Conservation (phyloP, 768 basidiomycete species). For the Boletales sp. region DNA sequence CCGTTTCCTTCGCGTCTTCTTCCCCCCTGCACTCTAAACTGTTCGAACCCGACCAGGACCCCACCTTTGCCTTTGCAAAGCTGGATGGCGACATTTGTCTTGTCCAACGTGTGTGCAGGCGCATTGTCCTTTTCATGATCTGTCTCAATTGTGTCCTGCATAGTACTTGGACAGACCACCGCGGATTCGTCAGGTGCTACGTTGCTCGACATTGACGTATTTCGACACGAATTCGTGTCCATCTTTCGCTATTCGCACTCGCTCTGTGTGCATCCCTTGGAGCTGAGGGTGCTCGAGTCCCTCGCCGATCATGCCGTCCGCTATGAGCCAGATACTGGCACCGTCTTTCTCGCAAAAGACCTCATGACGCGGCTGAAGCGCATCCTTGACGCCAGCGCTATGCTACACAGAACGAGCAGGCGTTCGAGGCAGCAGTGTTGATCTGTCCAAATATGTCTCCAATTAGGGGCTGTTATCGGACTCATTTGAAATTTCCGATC, state of each 20-base stretch:
- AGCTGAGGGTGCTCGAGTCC: conserved; percentile 47
- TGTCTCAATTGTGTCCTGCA: not conserved
- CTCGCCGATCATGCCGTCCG: conserved; percentile 46
- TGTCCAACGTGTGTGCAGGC: conserved; percentile 22
- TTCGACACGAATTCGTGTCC: conserved; percentile 55
- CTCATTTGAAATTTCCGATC: not conserved
- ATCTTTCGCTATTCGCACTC: conserved; percentile 60
- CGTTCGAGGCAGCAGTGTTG: conserved; percentile 10
- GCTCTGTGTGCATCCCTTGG: conserved; percentile 31
- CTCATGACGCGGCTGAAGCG: conserved; percentile 26
- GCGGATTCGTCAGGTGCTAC: conserved; percentile 11
- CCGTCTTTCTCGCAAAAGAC: conserved; percentile 55
- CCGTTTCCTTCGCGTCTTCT: conserved; percentile 23
- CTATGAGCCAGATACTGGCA: conserved; percentile 58
- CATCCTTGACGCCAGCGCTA: conserved; percentile 25
- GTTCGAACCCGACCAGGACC: conserved; percentile 5
- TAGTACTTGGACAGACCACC: conserved; percentile 17
- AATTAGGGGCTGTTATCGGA: not conserved
- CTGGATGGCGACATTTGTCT: conserved; percentile 27
- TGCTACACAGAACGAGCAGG: conserved; percentile 10
- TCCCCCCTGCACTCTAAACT: conserved; percentile 12
- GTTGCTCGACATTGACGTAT: conserved; percentile 24
- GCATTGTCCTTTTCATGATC: too few species aligned
- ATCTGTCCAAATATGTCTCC: not conserved
- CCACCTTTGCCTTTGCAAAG: conserved; percentile 37